Evolutionary conservation across 2,329 filamentous ascomycete species (phyloP), one percentile per base, ranked within the genome.

Genomic region (Epichloe sp.): DNA sequence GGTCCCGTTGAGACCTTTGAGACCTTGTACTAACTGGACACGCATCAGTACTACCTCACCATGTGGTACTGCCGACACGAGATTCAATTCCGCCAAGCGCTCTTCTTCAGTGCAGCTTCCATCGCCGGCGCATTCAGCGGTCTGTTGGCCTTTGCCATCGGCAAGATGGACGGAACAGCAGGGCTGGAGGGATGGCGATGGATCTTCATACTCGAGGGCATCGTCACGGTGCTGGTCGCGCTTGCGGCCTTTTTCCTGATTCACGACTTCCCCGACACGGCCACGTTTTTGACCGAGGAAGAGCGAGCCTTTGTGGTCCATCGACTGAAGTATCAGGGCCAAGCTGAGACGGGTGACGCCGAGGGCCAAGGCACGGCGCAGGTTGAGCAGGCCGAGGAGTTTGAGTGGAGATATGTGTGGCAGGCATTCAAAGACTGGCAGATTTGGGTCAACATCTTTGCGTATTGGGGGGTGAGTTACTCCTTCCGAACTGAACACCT

Each of bases 51-150:
- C 52, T 77, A 78, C 51, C 60, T 79, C 2, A 79, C 75, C 0
- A 76, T 77, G 70, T 80, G 76, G 76, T 80, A 81, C 53, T 76
- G 71, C 19, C 71, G 77, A n/a, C 71, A 75, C 48, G 77, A 79
- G 54, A 73, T 77, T 34, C 74, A 77, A 50, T 62, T 76, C 21
- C 69, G 77, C 0, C 72, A 75, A 54, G 86, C 87, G 1, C 77
- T 90, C 48, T 91, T 93, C 74, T 94, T 91, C 71, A 86, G 84
- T 0, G 86, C 86, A 0, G 86, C 87, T 0, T 86, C 88, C 0
- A 71, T 93, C 0, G 86, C 87, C 0, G 88, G 88, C 0, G 87
- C 83, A 0, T 88, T 88, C 57, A 84, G 82, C 56, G 85, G 85
- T 4, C 72, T 88, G 3, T 70, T 88, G 1, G 85, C 85, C 0